Conservation (phyloP, 108 stramenopile species). For the Nitzschia sp. region DNA sequence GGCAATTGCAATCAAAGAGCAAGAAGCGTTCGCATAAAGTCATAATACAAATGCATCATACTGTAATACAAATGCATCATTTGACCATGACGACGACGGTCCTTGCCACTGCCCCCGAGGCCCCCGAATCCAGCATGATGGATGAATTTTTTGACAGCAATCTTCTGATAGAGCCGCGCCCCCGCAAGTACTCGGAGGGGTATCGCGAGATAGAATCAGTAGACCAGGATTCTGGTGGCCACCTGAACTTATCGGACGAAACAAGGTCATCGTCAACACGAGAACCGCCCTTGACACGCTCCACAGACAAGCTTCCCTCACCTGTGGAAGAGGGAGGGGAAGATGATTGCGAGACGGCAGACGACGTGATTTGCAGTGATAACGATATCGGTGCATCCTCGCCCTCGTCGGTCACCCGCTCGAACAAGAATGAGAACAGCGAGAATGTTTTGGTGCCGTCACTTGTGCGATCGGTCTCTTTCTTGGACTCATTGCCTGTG, state of each 20-base stretch:
- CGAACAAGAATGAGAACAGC: neutral
- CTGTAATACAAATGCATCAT: no score
- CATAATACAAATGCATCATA: no score
- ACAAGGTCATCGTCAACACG: no score
- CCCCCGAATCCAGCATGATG: neutral
- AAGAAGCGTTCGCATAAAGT: no score
- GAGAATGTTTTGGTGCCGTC: neutral
- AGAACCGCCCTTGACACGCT: neutral
- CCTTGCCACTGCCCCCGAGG: neutral
- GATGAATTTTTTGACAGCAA: neutral
- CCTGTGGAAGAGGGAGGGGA: neutral
- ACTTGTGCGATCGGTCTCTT: neutral
- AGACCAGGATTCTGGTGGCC: neutral
- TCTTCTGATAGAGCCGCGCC: neutral
- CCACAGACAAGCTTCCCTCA: neutral
- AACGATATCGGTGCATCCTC: neutral
- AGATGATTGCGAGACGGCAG: neutral
- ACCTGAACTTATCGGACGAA: neutral
- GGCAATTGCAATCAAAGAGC: no score
- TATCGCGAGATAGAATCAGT: conserved; percentile 11
- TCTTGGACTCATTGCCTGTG: conserved; percentile 6
- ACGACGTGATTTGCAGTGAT: neutral
- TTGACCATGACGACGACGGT: neutral
- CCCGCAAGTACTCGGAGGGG: conserved; percentile 13
- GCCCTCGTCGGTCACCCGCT: neutral